Conservation (phyloP, 164 flowering plant species). For the Tinospora cordifolia region DNA sequence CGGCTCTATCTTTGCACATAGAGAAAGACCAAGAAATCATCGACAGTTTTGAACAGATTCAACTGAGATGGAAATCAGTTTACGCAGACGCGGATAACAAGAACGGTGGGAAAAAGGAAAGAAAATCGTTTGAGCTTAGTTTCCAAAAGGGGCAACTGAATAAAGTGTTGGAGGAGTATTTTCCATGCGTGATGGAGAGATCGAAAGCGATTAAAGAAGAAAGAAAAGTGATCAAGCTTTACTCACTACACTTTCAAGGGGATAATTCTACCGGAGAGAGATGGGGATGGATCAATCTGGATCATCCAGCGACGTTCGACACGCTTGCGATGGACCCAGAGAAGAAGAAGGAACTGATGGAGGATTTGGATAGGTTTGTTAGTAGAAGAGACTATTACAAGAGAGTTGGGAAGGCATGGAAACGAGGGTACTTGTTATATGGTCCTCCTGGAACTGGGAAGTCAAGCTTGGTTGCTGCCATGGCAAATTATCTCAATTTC, state of each 20-base stretch:
- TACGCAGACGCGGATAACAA: neutral
- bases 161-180: slow-evolving; percentile 23
- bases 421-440: slow-evolving; percentile 52
- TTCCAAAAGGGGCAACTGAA: slow-evolving; percentile 33
- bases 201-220: slow-evolving; percentile 21
- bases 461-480: slow-evolving; percentile 67
- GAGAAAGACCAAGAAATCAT: slow-evolving; percentile 5
- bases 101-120: neutral
- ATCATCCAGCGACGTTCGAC: slow-evolving; percentile 46
- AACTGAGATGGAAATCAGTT: neutral
- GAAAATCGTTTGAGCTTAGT: slow-evolving; percentile 27
- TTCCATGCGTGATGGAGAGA: slow-evolving; percentile 23
- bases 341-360: slow-evolving; percentile 31
- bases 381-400: slow-evolving; percentile 44
- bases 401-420: slow-evolving; percentile 62
- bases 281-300: slow-evolving; percentile 24
- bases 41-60: neutral
- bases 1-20: no score
- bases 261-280: no score
- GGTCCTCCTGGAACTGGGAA: slow-evolving; percentile 77
- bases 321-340: slow-evolving; percentile 55
- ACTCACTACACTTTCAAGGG: slow-evolving; percentile 15
- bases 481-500: slow-evolving; percentile 58
- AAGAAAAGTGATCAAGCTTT: slow-evolving; percentile 25
- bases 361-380: slow-evolving; percentile 46